phyloP scores from a whole-genome alignment of 2,329 filamentous ascomycete genomes.

The Xylogone sp. region DNA sequence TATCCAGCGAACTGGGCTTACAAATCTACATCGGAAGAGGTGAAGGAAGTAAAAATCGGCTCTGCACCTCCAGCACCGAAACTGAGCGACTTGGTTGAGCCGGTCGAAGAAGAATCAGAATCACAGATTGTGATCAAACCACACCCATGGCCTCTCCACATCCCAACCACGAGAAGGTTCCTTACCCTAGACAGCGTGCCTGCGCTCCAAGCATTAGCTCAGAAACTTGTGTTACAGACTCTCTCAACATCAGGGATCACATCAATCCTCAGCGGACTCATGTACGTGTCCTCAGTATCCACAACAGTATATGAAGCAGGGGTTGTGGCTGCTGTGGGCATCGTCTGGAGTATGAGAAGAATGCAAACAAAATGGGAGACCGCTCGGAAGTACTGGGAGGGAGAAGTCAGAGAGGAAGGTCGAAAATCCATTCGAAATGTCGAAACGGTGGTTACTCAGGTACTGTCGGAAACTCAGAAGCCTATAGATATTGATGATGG shows the following conservation, averaged over 20 bases:
- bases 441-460: slow-evolving; percentile 48
- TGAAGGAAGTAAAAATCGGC: slow-evolving; percentile 7
- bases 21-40: slow-evolving; percentile 10
- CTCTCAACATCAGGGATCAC: slow-evolving; percentile 63
- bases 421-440: slow-evolving; percentile 56
- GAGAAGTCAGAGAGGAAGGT: slow-evolving; percentile 63
- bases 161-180: slow-evolving; percentile 65
- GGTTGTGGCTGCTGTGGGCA: slow-evolving; percentile 56
- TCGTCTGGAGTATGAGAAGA: slow-evolving; percentile 54
- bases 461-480: slow-evolving; percentile 31
- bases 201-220: slow-evolving; percentile 67
- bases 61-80: slow-evolving; percentile 12
- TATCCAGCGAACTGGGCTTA: slow-evolving; percentile 21
- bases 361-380: slow-evolving; percentile 62
- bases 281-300: slow-evolving; percentile 53
- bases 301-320: slow-evolving; percentile 57
- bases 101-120: slow-evolving; percentile 11
- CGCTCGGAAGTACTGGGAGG: slow-evolving; percentile 59
- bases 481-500: slow-evolving; percentile 13
- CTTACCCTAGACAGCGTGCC: slow-evolving; percentile 65
- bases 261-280: slow-evolving; percentile 47
- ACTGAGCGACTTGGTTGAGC: slow-evolving; percentile 15
- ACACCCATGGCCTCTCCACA: slow-evolving; percentile 67
- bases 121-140: slow-evolving; percentile 7
- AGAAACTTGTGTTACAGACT: slow-evolving; percentile 72